phyloP scores from a whole-genome alignment of 2,329 filamentous ascomycete species.

The Alternaria sp. region DNA sequence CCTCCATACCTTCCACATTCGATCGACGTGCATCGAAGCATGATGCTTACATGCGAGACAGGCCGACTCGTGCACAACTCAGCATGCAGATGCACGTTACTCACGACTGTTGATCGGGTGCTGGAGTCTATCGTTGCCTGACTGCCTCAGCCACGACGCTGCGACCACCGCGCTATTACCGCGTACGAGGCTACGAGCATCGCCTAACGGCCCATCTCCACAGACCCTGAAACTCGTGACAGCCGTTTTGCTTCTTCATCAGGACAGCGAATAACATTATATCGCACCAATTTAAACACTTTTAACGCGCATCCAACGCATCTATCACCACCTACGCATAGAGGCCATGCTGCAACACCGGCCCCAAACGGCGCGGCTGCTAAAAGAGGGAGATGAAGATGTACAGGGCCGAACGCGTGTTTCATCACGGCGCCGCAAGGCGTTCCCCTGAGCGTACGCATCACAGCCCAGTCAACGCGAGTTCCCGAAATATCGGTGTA shows the following conservation, averaged over 20 bases:
- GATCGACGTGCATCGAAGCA: neutral
- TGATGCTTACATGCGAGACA: neutral
- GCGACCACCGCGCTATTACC: neutral
- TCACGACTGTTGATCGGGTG: neutral
- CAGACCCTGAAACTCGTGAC: constrained; percentile 4
- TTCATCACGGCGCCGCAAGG: constrained; percentile 24
- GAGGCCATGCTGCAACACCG: constrained; percentile 1
- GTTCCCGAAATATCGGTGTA: constrained; percentile 8
- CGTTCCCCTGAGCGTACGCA: constrained; percentile 27
- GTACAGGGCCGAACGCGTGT: constrained; percentile 26
- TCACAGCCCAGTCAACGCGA: constrained; percentile 16
- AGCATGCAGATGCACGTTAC: neutral
- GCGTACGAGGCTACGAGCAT: neutral
- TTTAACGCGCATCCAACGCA: neutral
- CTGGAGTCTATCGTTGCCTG: neutral
- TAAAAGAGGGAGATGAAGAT: constrained; percentile 23
- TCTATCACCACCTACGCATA: neutral
- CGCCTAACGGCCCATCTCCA: neutral
- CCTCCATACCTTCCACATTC: constrained; percentile 3
- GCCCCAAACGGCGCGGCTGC: neutral
- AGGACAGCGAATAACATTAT: neutral
- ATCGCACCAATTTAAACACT: neutral
- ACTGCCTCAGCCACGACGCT: neutral
- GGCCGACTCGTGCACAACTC: neutral
- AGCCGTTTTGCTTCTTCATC: constrained; percentile 5